Conservation (phyloP, 768 basidiomycete genomes). For the Trametopsis cervina region DNA sequence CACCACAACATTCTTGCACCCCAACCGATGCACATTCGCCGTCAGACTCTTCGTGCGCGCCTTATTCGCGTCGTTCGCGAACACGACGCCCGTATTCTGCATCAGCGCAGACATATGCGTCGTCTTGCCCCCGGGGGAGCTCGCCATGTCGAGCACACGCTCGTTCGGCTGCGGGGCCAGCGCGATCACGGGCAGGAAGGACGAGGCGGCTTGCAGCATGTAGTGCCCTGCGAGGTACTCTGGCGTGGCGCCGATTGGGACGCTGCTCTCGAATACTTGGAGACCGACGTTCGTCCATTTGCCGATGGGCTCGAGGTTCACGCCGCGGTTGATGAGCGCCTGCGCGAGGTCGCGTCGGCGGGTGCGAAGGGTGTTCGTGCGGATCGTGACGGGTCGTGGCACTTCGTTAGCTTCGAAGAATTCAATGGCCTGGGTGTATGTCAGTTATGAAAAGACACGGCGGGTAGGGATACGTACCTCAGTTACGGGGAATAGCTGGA, state of each 20-base stretch:
- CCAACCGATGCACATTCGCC: constrained; percentile 93
- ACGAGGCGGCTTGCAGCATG: constrained; percentile 98
- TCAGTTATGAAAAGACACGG: constrained; percentile 4
- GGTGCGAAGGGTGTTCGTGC: constrained; percentile 93
- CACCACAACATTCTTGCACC: constrained; percentile 96
- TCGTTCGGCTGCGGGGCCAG: constrained; percentile 89
- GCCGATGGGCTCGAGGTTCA: constrained; percentile 95
- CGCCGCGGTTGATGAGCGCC: constrained; percentile 88
- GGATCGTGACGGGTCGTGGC: constrained; percentile 93
- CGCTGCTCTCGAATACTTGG: constrained; percentile 95
- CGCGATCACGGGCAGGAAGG: constrained; percentile 98
- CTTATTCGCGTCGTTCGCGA: constrained; percentile 96
- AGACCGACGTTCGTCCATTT: constrained; percentile 99
- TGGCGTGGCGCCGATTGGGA: constrained; percentile 96
- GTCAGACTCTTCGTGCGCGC: constrained; percentile 92
- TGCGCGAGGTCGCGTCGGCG: constrained; percentile 93
- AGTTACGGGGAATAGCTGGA: constrained; percentile 85
- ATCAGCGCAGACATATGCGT: constrained; percentile 96
- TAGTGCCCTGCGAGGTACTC: constrained; percentile 99
- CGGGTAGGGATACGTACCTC: constrained; percentile 50
- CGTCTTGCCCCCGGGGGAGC: constrained; percentile 96
- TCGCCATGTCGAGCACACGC: constrained; percentile 96
- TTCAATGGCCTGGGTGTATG: constrained; percentile 69
- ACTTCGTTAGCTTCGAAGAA: constrained; percentile 98
- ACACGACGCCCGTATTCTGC: constrained; percentile 96